phyloP scores from a whole-genome alignment of 345 rosid species.

The Populus simonii region DNA sequence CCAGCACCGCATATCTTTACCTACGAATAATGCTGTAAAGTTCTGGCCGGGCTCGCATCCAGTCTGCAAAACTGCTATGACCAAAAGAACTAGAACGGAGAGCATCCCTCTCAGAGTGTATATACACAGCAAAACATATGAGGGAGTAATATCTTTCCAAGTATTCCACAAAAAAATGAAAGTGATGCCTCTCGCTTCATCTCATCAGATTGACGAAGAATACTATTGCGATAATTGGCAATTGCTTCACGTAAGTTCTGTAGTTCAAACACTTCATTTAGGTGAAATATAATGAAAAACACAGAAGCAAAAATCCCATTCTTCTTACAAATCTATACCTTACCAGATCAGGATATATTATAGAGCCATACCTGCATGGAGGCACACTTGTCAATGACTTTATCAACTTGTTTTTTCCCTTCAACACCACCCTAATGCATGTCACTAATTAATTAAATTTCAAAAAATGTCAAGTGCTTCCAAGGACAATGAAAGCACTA shows the following conservation, averaged over 20 bases:
- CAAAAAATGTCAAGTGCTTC: constrained; percentile 17
- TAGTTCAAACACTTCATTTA: constrained; percentile 22
- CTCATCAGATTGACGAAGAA: constrained; percentile 93
- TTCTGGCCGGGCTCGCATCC: constrained; percentile 99
- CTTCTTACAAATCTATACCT: constrained; percentile 2
- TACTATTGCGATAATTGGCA: constrained; percentile 81
- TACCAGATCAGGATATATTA: constrained; percentile 10
- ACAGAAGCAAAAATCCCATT: background rate
- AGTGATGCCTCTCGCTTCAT: constrained; percentile 95
- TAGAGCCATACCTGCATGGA: constrained; percentile 86
- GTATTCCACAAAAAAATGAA: constrained; percentile 93
- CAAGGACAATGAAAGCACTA: constrained; percentile 2
- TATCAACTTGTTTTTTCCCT: constrained; percentile 94
- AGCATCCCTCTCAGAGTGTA: constrained; percentile 90
- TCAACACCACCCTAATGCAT: constrained; percentile 86
- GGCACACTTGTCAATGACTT: constrained; percentile 96
- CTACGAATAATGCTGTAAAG: constrained; percentile 91
- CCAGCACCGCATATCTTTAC: constrained; percentile 31
- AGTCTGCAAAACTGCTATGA: constrained; percentile 84
- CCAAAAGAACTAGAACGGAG: constrained; percentile 69
- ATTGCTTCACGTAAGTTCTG: constrained; percentile 98
- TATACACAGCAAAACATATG: constrained; percentile 91
- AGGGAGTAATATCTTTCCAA: constrained; percentile 98
- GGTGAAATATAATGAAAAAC: constrained; percentile 9
- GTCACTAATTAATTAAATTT: constrained; percentile 21